These are phyloP conservation scores for Geranium rotundifolium DNA, from an alignment of 345 rosid genomes.

Conservation along the genomic window DNA sequence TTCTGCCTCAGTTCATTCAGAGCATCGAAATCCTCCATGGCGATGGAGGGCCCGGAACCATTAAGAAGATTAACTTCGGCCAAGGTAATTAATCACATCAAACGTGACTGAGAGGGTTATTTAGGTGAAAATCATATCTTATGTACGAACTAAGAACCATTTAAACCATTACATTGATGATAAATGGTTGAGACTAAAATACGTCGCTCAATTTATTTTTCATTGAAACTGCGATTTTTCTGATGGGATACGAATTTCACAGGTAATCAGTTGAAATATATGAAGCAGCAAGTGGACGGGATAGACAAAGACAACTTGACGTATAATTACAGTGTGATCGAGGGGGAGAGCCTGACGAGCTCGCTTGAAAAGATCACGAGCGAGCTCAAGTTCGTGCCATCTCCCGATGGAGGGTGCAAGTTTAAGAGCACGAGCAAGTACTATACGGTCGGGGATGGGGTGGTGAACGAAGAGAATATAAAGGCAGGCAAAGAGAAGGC, in stretches of 20 bases:
- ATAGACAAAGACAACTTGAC: slow-evolving; percentile 17
- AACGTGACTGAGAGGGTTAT: too few relatives aligned
- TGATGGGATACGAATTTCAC: neutral
- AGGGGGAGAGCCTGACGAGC: slow-evolving; percentile 17
- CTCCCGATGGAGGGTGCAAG: slow-evolving; percentile 25
- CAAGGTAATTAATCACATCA: slow-evolving; percentile 14
- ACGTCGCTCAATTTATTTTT: too few relatives aligned
- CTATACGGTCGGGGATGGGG: slow-evolving; percentile 15
- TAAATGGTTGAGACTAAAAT: too few relatives aligned
- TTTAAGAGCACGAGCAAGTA: slow-evolving; percentile 25
- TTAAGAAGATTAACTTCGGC: slow-evolving; percentile 24
- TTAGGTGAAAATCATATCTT: too few relatives aligned
- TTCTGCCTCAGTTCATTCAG: slow-evolving; percentile 21
- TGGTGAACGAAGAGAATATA: slow-evolving; percentile 19
- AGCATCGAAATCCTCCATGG: slow-evolving; percentile 22
- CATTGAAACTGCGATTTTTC: too few relatives aligned
- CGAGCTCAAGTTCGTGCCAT: slow-evolving; percentile 15
- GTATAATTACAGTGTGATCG: slow-evolving; percentile 24
- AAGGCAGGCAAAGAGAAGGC: slow-evolving; percentile 23
- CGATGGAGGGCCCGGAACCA: slow-evolving; percentile 30
- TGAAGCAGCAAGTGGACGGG: slow-evolving; percentile 24
- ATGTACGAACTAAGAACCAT: too few relatives aligned
- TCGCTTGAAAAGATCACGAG: slow-evolving; percentile 16
- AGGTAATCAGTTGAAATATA: slow-evolving; percentile 19
- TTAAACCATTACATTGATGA: too few relatives aligned